Percentiles rank a stretch among this genome's conserved stretches.
These are phyloP conservation scores for Stagonosporopsis cucurbitacearum DNA, from an alignment of 2,329 filamentous ascomycete species.

Conservation along the genomic window DNA sequence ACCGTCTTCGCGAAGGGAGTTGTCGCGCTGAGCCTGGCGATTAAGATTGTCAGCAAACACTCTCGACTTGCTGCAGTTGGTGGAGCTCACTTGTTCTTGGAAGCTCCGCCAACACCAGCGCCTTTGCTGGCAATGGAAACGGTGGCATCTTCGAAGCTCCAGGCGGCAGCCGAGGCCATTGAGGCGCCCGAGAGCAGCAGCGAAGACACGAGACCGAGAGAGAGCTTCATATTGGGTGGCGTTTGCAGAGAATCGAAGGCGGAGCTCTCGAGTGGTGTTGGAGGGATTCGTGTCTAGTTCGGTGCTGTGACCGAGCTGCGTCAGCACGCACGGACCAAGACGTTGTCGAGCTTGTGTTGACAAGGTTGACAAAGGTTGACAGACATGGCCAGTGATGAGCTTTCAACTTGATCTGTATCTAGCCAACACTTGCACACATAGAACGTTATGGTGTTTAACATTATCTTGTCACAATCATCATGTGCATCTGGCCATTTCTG, in stretches of 20 bases:
- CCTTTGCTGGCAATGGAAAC: slow-evolving; percentile 69
- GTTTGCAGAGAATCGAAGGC: slow-evolving; percentile 34
- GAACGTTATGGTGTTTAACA: too few species aligned
- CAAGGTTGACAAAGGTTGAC: too few species aligned
- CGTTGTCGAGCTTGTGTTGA: too few species aligned
- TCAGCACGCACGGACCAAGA: slow-evolving; percentile 8
- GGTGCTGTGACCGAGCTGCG: slow-evolving; percentile 21
- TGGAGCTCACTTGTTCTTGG: slow-evolving; percentile 69
- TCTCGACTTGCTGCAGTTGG: slow-evolving; percentile 10
- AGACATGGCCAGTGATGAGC: too few species aligned
- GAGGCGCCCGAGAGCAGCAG: slow-evolving; percentile 50
- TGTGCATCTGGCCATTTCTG: too few species aligned
- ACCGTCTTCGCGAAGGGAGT: slow-evolving; percentile 69
- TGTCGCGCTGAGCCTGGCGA: slow-evolving; percentile 53
- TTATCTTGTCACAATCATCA: too few species aligned
- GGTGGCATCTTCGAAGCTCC: slow-evolving; percentile 76
- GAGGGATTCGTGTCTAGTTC: slow-evolving; percentile 15
- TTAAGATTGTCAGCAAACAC: neutral
- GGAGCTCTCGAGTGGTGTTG: slow-evolving; percentile 29
- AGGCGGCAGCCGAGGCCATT: slow-evolving; percentile 58
- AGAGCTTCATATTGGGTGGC: slow-evolving; percentile 52
- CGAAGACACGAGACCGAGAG: slow-evolving; percentile 51
- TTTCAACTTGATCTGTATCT: too few species aligned
- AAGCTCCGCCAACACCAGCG: slow-evolving; percentile 56
- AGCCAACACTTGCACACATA: too few species aligned